Evolutionary conservation across 768 basidiomycete genomes (phyloP), one percentile per base, ranked within the genome.

Genomic region (Russula olivacea): DNA sequence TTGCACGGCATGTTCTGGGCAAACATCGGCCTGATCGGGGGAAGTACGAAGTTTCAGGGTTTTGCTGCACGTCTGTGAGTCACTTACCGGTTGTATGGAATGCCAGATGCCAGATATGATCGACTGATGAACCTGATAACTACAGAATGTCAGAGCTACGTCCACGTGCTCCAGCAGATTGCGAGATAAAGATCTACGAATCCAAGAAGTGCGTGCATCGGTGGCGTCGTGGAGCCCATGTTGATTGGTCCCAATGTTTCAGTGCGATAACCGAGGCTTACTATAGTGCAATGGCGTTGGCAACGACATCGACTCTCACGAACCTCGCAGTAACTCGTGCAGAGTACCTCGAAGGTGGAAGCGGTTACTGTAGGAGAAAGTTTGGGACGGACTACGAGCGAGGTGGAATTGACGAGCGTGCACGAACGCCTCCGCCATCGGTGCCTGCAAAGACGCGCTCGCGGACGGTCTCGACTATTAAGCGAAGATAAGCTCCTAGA

Each of bases 1-100:
- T 69, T 95, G 28, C 91, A 87, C 68, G 94, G 92, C 38, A 85
- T 98, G 88, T 97, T 93, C 74, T 98, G 93, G 93, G 85, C 85
- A 38, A 92, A 98, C 73, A 93, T 98, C 64, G 90, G 89, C 14
- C 75, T 96, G 66, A 83, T 93, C 69, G 95, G 95, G 54, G 95
- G 95, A 15, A 88, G 83, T 73, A 83, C 84, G 17, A 83, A 82
- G 68, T 84, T 94, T 67, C 78, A 84, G 48, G 89, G 88, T 7
- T 88, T 98, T 68, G 80, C 81, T 23, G 74, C 80, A 56, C 77
- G 95, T 76, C 74, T 98, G 94, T 96, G 73, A 73, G 89, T 63
- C 21, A 30, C 47, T 40, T 28, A 23, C 21, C n/a, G 15, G n/a
- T 17, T n/a, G 11, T 11, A 12, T 34, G 11, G 34, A 34, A 34